Base-by-base conservation (phyloP, 208 protist genomes). In the Acanthamoeba royreba region DNA sequence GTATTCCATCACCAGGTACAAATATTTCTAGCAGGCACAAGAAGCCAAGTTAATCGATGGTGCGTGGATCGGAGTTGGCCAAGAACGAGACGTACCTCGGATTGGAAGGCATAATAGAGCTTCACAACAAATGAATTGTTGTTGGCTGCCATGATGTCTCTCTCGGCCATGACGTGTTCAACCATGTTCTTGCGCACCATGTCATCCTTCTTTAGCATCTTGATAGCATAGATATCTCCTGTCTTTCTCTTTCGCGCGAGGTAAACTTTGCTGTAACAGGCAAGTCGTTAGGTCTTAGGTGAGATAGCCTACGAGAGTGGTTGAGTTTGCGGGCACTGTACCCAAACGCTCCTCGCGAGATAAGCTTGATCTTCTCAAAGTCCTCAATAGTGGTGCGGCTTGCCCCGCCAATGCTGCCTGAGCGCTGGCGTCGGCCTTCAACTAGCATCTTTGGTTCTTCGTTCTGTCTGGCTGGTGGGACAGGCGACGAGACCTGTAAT, bases 1-100 rank as follows among this genome's bases (percentile, higher is more conserved):
- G 86, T 97, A 98, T 52, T 98, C 97, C 97, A 98, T 98, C 35
- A 98, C 96, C 17, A 97, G 53, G 72, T 97, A 97, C 4, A 97
- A 63, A 13, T 95, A 95, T n/a, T 95, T 85, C 87, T 91, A 47
- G 7, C 8, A 45, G 9, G 15, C 79, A 95, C 49, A 96, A 38
- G 31, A 93, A 38, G 11, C 49, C 38, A 7, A 77, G 22, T 47
- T 92, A 8, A 94, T 17, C 25, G 45, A 35, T 0, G 25, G 19
- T 35, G 46, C 90, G 42, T 31, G n/a, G 49, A 15, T 7, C 25
- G 25, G 35, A 7, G 2, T 2, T 8, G 1, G 52, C 40, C 9
- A 31, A 95, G 83, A 38, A 94, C 43, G 35, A 92, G 49, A n/a
- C 61, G 43, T 52, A 91, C 89, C n/a, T 94, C 55, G 1, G 93